Base-by-base conservation (phyloP, 768 basidiomycete species). In the Psilocybe azurescens region DNA sequence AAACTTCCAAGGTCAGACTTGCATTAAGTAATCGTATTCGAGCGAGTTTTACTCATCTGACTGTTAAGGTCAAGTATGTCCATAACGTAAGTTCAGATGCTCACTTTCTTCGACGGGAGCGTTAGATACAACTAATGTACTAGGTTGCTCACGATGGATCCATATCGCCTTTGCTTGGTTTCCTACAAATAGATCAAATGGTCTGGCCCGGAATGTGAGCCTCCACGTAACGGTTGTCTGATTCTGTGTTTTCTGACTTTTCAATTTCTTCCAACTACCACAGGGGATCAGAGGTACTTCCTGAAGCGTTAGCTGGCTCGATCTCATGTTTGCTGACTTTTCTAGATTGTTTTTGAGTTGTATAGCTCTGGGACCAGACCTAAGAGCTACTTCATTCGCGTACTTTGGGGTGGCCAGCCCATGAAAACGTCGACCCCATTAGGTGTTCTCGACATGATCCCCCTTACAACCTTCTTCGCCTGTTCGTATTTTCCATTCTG, bases 181-280 rank as follows among this genome's bases (percentile, higher is more conserved):
- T 83, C 59, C 70, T 84, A 30, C 83, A 85, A 65, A 74, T 83
- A 11, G 73, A 77, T 4, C 67, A 78, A 53, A 85, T 85, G 83
- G 81, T 81, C 11, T 85, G 83, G 83, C 83, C 83, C 13, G 83
- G 83, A 32, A 85, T 84, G 81, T 81, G 48, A 63, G 75, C 24
- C 24, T 6, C 33, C 8, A 33, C 32, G 3, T 28, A 48, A 33
- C 29, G 11, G 7, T 11, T 7, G 33, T 6, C 11, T 36, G 11
- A 36, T 36, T 36, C 24, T 24, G 24, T 7, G 33, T 6, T 8
- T 44, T 41, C n/a, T 53, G 24, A 58, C 10, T n/a, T 1, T 14
- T 48, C 14, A 9, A 30, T 51, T 36, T 41, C 14, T 6, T 6
- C 8, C 9, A 11, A 20, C 8, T 16, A 41, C 13, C 33, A 1